A percentile compares a stretch with the other conserved stretches of the same genome.
These are phyloP conservation scores for Luffa aegyptiaca DNA, from an alignment of 306 rosid genomes.

Conservation along the genomic window DNA sequence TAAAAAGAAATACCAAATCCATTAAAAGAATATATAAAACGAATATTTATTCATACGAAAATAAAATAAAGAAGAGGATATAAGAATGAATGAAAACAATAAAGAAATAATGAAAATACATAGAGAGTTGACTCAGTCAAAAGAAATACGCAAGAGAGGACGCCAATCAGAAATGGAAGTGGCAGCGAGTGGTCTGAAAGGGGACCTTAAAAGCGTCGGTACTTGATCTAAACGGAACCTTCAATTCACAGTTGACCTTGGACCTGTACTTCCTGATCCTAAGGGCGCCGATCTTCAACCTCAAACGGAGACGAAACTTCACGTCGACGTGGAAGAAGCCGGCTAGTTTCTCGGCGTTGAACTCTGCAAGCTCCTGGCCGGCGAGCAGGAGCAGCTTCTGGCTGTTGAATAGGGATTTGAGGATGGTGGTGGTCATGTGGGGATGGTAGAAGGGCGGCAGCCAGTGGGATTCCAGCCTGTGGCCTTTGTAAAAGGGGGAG, in stretches of 20 bases:
- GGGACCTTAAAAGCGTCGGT: background rate
- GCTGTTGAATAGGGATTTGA: constrained; percentile 27
- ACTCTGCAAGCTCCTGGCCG: constrained; percentile 10
- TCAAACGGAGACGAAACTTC: constrained; percentile 12
- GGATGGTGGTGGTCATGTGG: constrained; percentile 25
- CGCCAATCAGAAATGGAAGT: constrained; percentile 30
- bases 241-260: constrained; percentile 39
- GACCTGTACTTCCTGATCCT: constrained; percentile 43
- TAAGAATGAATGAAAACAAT: too few relatives aligned
- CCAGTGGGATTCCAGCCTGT: constrained; percentile 8
- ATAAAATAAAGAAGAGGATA: too few relatives aligned
- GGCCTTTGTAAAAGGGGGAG: constrained; percentile 25
- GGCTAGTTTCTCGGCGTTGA: constrained; percentile 10
- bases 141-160: background rate
- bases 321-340: constrained; percentile 30
- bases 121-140: background rate
- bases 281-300: constrained; percentile 37
- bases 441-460: constrained; percentile 35
- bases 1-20: too few relatives aligned
- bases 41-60: too few relatives aligned
- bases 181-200: constrained; percentile 46
- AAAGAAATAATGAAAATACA: background rate
- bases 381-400: constrained; percentile 8
- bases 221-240: constrained; percentile 30
- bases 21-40: too few relatives aligned